phyloP scores from a whole-genome alignment of 2,329 filamentous ascomycete genomes.

The Chaetomiaceae sp. region DNA sequence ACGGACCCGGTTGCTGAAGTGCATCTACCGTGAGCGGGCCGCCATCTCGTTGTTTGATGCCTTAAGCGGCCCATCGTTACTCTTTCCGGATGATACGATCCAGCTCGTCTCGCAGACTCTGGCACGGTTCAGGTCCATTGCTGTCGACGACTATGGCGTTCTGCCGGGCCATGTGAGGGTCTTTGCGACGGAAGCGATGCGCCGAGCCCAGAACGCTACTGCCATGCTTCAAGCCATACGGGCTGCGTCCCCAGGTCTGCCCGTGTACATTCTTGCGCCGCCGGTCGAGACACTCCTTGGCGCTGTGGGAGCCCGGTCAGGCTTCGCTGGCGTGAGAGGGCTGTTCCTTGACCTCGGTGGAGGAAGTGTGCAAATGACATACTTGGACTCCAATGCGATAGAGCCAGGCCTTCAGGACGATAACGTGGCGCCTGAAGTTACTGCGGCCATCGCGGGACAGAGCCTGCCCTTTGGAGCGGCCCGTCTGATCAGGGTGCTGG shows the following conservation, averaged over 20 bases:
- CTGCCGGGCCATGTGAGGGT: slow-evolving; percentile 62
- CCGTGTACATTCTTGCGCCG: slow-evolving; percentile 69
- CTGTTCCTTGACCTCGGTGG: slow-evolving; percentile 86
- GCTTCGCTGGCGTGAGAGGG: slow-evolving; percentile 63
- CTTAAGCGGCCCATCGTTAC: slow-evolving; percentile 48
- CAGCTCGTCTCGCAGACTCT: slow-evolving; percentile 61
- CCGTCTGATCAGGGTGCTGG: slow-evolving; percentile 48
- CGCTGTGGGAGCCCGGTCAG: slow-evolving; percentile 76
- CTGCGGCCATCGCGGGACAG: slow-evolving; percentile 51
- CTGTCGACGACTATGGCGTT: slow-evolving; percentile 61
- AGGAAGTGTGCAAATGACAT: slow-evolving; percentile 62
- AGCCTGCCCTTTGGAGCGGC: slow-evolving; percentile 61
- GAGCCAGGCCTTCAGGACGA: slow-evolving; percentile 19
- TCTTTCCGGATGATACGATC: slow-evolving; percentile 56
- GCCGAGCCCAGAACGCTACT: slow-evolving; percentile 69
- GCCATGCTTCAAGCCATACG: slow-evolving; percentile 65
- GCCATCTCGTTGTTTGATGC: slow-evolving; percentile 86
- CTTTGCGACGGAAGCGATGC: slow-evolving; percentile 84
- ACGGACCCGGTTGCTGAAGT: slow-evolving; percentile 67
- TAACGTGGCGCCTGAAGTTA: slow-evolving; percentile 42
- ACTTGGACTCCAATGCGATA: slow-evolving; percentile 46
- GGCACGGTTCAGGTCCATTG: slow-evolving; percentile 66
- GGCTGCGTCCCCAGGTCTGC: slow-evolving; percentile 56
- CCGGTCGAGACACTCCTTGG: slow-evolving; percentile 79
- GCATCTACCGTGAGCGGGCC: slow-evolving; percentile 72